phyloP scores from a whole-genome alignment of 352 stramenopile species.

The Phytophthora macrochlamydospora region DNA sequence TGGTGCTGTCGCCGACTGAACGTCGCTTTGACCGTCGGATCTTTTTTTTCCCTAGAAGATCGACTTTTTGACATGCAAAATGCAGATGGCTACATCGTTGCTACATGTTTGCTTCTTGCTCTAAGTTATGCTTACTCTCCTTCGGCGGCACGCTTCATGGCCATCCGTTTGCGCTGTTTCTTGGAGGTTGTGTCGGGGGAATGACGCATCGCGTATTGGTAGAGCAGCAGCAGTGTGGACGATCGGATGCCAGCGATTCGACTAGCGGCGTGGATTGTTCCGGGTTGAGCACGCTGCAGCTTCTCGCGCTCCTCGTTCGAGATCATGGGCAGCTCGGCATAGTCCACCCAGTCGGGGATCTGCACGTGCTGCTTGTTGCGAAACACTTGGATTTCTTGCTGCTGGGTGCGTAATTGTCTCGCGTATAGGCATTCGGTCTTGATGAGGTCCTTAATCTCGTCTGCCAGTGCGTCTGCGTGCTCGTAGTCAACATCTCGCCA shows the following conservation, averaged over 20 bases:
- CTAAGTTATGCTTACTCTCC: conserved; percentile 20
- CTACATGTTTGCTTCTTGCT: background rate
- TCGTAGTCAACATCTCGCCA: conserved; percentile 56
- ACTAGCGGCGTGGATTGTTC: conserved; percentile 95
- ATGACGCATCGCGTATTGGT: conserved; percentile 72
- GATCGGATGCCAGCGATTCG: conserved; percentile 93
- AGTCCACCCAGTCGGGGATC: conserved; percentile 95
- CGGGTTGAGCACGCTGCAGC: conserved; percentile 79
- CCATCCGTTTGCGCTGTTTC: conserved; percentile 34
- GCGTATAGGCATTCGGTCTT: conserved; percentile 94
- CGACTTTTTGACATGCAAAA: conserved; percentile 15
- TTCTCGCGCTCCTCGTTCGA: conserved; percentile 97
- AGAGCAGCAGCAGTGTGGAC: conserved; percentile 75
- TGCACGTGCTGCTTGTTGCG: conserved; percentile 92
- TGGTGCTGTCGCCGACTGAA: conserved; percentile 10
- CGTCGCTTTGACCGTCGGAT: background rate
- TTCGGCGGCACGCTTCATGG: conserved; percentile 13
- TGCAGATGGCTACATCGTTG: conserved; percentile 21
- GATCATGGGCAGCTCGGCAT: conserved; percentile 93
- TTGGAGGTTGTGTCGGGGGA: conserved; percentile 25
- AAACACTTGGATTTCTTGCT: conserved; percentile 97
- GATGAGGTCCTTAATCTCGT: conserved; percentile 53
- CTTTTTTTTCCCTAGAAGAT: conserved; percentile 19
- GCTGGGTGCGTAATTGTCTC: conserved; percentile 92
- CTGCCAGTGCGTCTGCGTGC: conserved; percentile 52